Conservation (phyloP, 179 eudicot genomes). For the Actinidia chinensis region DNA sequence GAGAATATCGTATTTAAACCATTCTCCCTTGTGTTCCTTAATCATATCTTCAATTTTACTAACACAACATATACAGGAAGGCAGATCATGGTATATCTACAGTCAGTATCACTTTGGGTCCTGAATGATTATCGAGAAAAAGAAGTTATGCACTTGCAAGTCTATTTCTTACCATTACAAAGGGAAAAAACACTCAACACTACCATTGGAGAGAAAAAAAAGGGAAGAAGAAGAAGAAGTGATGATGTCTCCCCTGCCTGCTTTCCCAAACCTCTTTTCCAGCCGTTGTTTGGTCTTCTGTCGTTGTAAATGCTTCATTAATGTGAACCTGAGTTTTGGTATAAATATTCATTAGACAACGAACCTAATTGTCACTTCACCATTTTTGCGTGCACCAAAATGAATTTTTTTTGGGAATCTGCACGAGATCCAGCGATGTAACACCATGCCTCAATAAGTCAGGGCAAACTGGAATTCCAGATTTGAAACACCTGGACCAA, state of each 20-base stretch:
- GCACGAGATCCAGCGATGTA: too few species aligned
- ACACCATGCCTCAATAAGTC: too few species aligned
- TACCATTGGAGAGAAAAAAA: not conserved
- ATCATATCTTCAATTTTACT: too few species aligned
- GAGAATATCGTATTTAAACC: not conserved
- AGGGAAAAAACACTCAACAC: not conserved
- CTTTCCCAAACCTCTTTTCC: not conserved
- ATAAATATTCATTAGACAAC: too few species aligned
- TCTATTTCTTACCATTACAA: not conserved
- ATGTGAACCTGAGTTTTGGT: slow-evolving; percentile 2
- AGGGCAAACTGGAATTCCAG: too few species aligned
- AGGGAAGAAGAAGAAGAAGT: not conserved
- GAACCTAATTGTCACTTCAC: not conserved
- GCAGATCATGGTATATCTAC: not conserved
- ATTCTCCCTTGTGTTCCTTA: too few species aligned
- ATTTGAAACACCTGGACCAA: too few species aligned
- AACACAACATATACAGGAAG: too few species aligned
- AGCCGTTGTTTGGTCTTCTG: not conserved
- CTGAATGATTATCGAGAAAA: not conserved
- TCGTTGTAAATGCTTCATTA: not conserved
- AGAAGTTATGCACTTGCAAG: not conserved
- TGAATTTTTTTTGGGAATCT: too few species aligned
- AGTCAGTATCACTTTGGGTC: not conserved
- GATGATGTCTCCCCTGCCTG: not conserved
- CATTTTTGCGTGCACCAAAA: not conserved